Evolutionary conservation across 768 basidiomycete genomes (phyloP).

Genomic region (Macrolepiota albuminosa): DNA sequence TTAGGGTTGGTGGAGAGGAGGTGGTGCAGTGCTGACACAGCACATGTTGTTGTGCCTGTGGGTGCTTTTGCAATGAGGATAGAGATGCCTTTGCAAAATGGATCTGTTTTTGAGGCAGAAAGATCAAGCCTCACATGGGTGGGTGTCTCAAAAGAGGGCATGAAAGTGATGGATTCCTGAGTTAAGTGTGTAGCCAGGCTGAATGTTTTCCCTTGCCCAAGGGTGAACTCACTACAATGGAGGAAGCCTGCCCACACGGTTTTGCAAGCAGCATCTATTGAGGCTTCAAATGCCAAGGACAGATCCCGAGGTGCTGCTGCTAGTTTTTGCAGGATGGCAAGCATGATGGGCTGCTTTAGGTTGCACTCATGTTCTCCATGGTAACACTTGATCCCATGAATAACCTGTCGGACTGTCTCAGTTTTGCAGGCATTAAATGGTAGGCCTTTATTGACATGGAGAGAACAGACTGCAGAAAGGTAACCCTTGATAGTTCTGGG

Average conservation of each 20-base stretch:
- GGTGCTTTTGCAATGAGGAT: neutral
- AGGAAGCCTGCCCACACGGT: constrained; percentile 14
- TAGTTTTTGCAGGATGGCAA: constrained; percentile 14
- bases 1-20: neutral
- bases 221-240: constrained; percentile 15
- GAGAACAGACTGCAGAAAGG: constrained; percentile 19
- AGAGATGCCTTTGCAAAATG: neutral
- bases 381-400: constrained; percentile 26
- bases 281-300: neutral
- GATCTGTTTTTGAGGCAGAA: neutral
- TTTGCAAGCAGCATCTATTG: neutral
- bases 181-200: neutral
- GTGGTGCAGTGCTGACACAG: neutral
- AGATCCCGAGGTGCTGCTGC: neutral
- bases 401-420: constrained; percentile 15
- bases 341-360: constrained; percentile 21
- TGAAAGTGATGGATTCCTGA: neutral
- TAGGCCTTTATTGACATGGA: constrained; percentile 26
- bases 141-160: neutral
- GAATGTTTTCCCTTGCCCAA: neutral
- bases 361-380: constrained; percentile 18
- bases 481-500: constrained; percentile 18
- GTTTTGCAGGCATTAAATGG: constrained; percentile 18
- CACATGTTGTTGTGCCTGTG: neutral
- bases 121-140: neutral